Conservation (phyloP, 805 yeast genomes). For the Zygosaccharomyces gambellarensis region DNA sequence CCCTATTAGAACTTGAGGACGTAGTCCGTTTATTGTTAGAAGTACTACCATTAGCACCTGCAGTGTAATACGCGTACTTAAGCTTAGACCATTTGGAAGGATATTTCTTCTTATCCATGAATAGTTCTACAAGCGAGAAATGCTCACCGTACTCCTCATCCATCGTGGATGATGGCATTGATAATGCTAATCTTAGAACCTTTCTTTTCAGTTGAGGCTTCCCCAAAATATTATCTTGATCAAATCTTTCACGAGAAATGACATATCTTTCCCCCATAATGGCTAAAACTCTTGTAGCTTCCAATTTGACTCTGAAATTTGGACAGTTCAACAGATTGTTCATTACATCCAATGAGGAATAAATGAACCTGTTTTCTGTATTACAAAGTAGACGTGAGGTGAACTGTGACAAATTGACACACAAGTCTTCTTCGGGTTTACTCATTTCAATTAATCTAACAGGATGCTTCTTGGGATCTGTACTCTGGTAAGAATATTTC, state of each 20-base stretch:
- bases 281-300: slow-evolving; percentile 57
- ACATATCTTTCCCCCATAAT: slow-evolving; percentile 58
- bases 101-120: slow-evolving; percentile 39
- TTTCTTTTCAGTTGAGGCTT: slow-evolving; percentile 38
- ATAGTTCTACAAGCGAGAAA: slow-evolving; percentile 44
- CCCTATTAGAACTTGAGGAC: slow-evolving; percentile 5
- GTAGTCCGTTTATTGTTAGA: slow-evolving; percentile 3
- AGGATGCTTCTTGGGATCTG: slow-evolving; percentile 40
- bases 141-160: slow-evolving; percentile 37
- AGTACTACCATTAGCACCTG: slow-evolving; percentile 9
- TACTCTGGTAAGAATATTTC: slow-evolving; percentile 40
- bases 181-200: slow-evolving; percentile 49
- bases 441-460: slow-evolving; percentile 46
- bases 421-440: slow-evolving; percentile 42
- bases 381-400: slow-evolving; percentile 60
- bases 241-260: slow-evolving; percentile 32
- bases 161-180: slow-evolving; percentile 47
- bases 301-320: slow-evolving; percentile 52
- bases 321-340: slow-evolving; percentile 54
- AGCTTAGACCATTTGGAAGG: slow-evolving; percentile 56
- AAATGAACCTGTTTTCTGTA: slow-evolving; percentile 62
- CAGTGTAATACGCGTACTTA: slow-evolving; percentile 49
- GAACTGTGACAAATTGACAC: slow-evolving; percentile 54
- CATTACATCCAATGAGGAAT: slow-evolving; percentile 60
- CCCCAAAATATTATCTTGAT: slow-evolving; percentile 22